These are phyloP conservation scores for Inosperma sp. DNA, from an alignment of 768 basidiomycete genomes.

Conservation along the genomic window DNA sequence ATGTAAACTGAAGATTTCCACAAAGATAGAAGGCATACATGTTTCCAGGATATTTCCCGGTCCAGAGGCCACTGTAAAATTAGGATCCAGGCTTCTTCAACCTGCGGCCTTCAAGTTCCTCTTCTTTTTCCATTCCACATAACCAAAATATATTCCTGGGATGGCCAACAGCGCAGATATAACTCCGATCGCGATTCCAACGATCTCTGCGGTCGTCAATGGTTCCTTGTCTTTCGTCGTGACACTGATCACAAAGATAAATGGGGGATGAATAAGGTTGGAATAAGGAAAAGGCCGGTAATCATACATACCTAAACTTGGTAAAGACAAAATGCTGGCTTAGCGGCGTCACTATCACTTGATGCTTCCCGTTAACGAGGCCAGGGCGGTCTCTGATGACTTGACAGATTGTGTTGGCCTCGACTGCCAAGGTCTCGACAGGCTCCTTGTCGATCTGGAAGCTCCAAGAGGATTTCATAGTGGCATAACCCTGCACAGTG, in stretches of 20 bases:
- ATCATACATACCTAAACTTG: background rate
- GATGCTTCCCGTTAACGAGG: background rate
- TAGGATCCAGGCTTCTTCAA: too few species aligned
- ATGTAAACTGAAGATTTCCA: too few species aligned
- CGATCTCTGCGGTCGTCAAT: too few species aligned
- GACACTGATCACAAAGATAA: background rate
- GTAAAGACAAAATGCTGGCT: background rate
- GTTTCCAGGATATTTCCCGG: too few species aligned
- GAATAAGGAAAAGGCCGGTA: background rate
- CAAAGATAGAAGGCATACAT: too few species aligned
- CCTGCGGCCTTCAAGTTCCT: too few species aligned
- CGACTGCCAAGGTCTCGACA: background rate
- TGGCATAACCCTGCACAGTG: background rate
- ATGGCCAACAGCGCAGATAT: background rate
- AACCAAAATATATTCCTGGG: background rate
- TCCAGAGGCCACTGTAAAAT: too few species aligned
- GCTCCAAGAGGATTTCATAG: background rate
- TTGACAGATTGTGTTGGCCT: background rate
- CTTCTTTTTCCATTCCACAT: background rate
- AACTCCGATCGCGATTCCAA: background rate
- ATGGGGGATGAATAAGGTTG: background rate
- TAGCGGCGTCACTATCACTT: background rate
- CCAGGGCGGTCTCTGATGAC: background rate
- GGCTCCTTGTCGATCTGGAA: background rate
- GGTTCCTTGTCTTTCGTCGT: too few species aligned